A percentile compares a stretch with the other conserved stretches of the same genome.
Evolutionary conservation across 352 stramenopile genomes (phyloP).

Genomic region (Phytophthora cryptogea): DNA sequence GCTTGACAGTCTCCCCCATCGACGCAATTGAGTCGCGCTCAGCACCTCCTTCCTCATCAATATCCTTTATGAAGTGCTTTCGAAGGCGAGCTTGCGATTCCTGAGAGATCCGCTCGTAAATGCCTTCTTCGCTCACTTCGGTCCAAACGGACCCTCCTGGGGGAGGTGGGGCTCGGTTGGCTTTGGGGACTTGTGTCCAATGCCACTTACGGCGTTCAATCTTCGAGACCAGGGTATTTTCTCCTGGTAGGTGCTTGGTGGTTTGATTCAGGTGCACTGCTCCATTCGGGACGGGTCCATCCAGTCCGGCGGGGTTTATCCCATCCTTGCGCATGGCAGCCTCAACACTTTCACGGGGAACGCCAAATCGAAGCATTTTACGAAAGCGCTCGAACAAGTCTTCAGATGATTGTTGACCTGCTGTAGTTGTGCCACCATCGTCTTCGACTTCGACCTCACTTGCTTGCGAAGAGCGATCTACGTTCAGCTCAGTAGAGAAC

Average conservation of each 20-base stretch:
- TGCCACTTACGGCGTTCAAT: conserved; percentile 31
- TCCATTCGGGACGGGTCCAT: conserved; percentile 9
- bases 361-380: conserved; percentile 33
- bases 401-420: conserved; percentile 2
- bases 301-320: conserved; percentile 19
- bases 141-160: conserved; percentile 25
- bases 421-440: not conserved
- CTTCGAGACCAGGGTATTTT: not conserved
- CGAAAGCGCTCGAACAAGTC: conserved; percentile 23
- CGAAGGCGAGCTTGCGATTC: conserved; percentile 13
- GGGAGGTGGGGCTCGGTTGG: conserved; percentile 17
- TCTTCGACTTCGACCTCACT: conserved; percentile 1
- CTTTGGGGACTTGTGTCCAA: conserved; percentile 21
- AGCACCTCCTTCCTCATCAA: not conserved
- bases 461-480: not conserved
- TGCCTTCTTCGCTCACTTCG: conserved; percentile 11
- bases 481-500: not conserved
- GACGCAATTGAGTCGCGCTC: conserved; percentile 8
- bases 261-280: not conserved
- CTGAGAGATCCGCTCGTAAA: conserved; percentile 13
- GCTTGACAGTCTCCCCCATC: not conserved
- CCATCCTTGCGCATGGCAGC: conserved; percentile 29
- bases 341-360: conserved; percentile 28
- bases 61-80: conserved; percentile 16
- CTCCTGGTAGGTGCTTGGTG: not conserved